A percentile compares a stretch with the other conserved stretches of the same genome.
Conservation (phyloP, 768 basidiomycete species). For the Podaxis sp. region DNA sequence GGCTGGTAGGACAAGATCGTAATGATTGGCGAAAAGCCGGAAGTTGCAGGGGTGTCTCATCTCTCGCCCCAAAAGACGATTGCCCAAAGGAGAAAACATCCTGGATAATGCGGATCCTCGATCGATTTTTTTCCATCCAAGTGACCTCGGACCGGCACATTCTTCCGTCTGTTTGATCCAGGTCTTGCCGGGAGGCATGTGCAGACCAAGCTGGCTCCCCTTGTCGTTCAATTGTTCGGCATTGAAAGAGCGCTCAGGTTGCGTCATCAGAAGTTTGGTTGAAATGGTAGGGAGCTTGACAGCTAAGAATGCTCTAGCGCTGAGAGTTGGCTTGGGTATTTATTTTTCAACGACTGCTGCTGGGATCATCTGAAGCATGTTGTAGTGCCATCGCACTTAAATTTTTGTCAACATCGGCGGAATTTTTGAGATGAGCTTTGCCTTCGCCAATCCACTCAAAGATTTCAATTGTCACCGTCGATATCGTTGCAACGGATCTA, state of each 20-base stretch:
- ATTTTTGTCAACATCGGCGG: background rate
- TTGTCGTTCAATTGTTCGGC: background rate
- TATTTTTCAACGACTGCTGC: background rate
- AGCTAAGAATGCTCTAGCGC: background rate
- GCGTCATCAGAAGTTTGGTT: background rate
- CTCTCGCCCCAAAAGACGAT: background rate
- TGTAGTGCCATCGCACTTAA: background rate
- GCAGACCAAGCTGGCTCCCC: background rate
- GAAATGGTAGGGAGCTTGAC: background rate
- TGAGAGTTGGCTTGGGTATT: no score
- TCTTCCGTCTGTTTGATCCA: background rate
- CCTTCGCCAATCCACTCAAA: no score
- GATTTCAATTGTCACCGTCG: no score
- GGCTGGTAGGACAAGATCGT: no score
- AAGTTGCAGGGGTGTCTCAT: background rate
- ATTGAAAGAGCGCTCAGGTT: background rate
- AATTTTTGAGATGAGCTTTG: background rate
- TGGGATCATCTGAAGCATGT: background rate
- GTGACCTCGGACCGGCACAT: background rate
- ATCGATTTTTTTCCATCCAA: background rate
- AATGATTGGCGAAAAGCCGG: no score
- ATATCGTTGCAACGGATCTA: no score
- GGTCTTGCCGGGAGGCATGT: background rate
- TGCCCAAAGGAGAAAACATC: background rate
- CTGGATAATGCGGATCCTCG: background rate